Evolutionary conservation across 2,329 filamentous ascomycete species (phyloP), one percentile per base, ranked within the genome.

Genomic region (Lizonia empirigonia): DNA sequence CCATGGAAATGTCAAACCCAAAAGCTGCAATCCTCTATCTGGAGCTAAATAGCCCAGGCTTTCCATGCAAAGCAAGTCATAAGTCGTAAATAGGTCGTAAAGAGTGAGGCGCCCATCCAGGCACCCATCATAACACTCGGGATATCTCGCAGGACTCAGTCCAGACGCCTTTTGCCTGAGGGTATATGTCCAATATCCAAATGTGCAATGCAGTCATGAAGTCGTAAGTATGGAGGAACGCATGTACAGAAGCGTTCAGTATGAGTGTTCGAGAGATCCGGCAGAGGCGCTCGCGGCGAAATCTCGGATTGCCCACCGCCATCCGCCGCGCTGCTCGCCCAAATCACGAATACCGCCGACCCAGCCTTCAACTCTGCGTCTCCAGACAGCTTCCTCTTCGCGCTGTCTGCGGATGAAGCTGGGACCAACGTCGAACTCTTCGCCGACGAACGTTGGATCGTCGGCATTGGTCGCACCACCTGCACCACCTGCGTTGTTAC

Each of bases 381-480:
- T 83, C 94, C 94, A 99, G 55, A 90, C 83, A 38, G 90, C 87
- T 76, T 99, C 94, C 75, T 99, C 94, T 66, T 93, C 91, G 53
- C 89, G 83, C 69, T 97, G 93, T 57, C 92, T 82, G 63, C 87
- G 83, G 57, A 97, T 87, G 69, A 97, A 99, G 72, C 95, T 91
- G 3, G 93, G 94, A 0, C 94, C 94, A 48, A 99, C 91, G 69
- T 99, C 94, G 65, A 99, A 99, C 71, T 99, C 94, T 74, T 99
- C 94, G 44, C 91, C 91, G 10, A 97, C 89, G 74, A 73, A 71
- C n/a, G 67, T 58, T 32, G 64, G 56, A 15, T 73, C 71, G 15
- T 72, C 63, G 19, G 52, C 40, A 29, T 60, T 58, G 13, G 61
- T 46, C 35, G 59, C 59, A 10, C 61, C 61, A 27, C 48, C 52